Evolutionary conservation across 1,139 yeast species (phyloP).

Genomic region (Saccharomycopsis crataegensis): DNA sequence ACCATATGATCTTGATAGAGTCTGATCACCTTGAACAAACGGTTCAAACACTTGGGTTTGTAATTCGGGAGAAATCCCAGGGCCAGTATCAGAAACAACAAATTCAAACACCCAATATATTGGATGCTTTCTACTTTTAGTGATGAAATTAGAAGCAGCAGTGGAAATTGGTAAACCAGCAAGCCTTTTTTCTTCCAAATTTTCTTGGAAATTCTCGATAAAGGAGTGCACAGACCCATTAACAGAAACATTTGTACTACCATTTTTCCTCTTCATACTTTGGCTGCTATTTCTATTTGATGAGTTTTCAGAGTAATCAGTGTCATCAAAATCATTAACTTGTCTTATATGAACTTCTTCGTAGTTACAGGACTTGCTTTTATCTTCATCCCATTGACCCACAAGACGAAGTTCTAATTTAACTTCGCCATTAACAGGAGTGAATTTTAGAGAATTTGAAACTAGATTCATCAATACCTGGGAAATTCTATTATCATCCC

Average conservation of each 20-base stretch:
- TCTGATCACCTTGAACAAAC: conserved; percentile 94
- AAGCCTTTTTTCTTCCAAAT: conserved; percentile 10
- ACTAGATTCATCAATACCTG: conserved; percentile 86
- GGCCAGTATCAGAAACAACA: conserved; percentile 83
- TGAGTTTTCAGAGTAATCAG: conserved; percentile 4
- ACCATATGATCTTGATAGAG: conserved; percentile 82
- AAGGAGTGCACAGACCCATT: conserved; percentile 6
- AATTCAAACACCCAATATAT: conserved; percentile 55
- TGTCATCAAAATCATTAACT: conserved; percentile 15
- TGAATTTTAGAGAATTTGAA: conserved; percentile 80
- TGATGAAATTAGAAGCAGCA: neutral
- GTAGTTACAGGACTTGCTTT: conserved; percentile 30
- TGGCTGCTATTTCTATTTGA: neutral
- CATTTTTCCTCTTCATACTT: neutral
- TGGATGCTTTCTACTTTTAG: conserved; percentile 15
- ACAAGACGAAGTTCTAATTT: conserved; percentile 56
- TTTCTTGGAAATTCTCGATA: conserved; percentile 5
- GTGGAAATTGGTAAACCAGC: neutral
- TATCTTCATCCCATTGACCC: conserved; percentile 61
- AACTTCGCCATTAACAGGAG: conserved; percentile 81
- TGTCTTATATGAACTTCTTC: conserved; percentile 32
- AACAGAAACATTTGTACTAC: neutral
- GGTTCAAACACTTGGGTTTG: conserved; percentile 90
- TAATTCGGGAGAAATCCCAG: conserved; percentile 76
- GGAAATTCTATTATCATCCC: conserved; percentile 80